Evolutionary conservation across 1,284 basidiomycete species (phyloP).

Genomic region (Ceratobasidium sp.): DNA sequence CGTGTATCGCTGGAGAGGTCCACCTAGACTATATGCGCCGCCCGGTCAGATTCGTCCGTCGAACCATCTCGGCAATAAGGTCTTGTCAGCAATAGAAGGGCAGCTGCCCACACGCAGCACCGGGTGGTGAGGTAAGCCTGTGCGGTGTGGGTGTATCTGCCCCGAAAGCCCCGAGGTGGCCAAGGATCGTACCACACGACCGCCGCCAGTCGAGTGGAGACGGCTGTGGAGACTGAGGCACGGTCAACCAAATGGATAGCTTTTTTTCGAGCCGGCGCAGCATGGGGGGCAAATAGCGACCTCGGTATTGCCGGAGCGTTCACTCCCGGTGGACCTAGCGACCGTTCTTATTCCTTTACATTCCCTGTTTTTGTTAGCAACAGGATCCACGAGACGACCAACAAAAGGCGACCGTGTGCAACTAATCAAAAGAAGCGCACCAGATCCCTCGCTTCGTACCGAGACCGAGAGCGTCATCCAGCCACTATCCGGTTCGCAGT

Average conservation of each 20-base stretch:
- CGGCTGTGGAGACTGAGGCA: no score
- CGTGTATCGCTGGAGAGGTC: background rate
- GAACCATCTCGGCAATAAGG: conserved; percentile 8
- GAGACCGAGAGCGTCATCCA: background rate
- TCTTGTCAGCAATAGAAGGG: background rate
- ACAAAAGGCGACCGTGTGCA: background rate
- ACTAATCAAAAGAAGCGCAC: background rate
- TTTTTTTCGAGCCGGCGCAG: no score
- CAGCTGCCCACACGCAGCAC: background rate
- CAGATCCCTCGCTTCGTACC: conserved; percentile 10
- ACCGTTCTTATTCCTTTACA: no score
- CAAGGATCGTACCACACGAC: background rate
- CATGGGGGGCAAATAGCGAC: no score
- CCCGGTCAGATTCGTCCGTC: background rate
- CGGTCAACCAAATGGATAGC: no score
- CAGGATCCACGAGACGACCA: background rate
- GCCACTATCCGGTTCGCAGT: background rate
- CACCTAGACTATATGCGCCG: background rate
- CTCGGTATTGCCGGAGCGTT: no score
- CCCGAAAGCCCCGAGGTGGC: background rate
- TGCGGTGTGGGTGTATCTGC: conserved; percentile 3
- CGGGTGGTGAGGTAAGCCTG: conserved; percentile 10
- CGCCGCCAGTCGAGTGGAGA: no score
- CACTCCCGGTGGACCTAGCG: no score
- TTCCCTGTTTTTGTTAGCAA: no score